A percentile compares a stretch with the other conserved stretches of the same genome.
These are phyloP conservation scores for Microbotryum violaceum DNA, from an alignment of 1,284 basidiomycete genomes.

Conservation along the genomic window DNA sequence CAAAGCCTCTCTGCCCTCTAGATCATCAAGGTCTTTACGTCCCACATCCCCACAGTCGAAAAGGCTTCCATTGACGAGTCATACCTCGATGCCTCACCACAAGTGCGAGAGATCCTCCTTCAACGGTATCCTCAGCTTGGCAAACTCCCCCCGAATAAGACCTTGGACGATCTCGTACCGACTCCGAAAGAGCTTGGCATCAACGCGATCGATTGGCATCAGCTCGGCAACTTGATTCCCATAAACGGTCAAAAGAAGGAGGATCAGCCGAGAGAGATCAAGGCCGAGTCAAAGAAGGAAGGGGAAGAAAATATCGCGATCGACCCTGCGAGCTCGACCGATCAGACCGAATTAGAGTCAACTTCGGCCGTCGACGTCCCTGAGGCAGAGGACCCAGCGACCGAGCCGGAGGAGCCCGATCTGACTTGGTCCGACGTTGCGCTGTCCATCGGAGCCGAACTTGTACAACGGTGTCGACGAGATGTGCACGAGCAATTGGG, in stretches of 20 bases:
- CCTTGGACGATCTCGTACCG: conserved; percentile 74
- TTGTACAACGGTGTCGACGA: conserved; percentile 66
- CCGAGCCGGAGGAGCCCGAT: conserved; percentile 12
- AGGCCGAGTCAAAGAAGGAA: not conserved
- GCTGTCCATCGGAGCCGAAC: conserved; percentile 75
- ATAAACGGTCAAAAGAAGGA: conserved; percentile 45
- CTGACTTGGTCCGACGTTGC: conserved; percentile 87
- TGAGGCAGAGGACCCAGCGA: not conserved
- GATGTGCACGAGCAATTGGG: conserved; percentile 59
- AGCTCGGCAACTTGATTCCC: conserved; percentile 63
- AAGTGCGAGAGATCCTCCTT: conserved; percentile 64
- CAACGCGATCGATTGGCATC: conserved; percentile 58
- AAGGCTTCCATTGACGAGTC: conserved; percentile 61
- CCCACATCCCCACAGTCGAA: conserved; percentile 30
- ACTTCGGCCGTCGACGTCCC: no score
- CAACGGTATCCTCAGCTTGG: conserved; percentile 68
- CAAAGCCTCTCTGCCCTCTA: no score
- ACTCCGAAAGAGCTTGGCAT: conserved; percentile 45
- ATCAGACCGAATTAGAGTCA: no score
- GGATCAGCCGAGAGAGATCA: conserved; percentile 10
- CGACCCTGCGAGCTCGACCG: no score
- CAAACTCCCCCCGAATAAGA: conserved; percentile 57
- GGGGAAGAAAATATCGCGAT: not conserved
- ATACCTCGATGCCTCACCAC: conserved; percentile 78
- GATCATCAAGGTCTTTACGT: conserved; percentile 67